Base-by-base conservation (phyloP, 1,284 basidiomycete species). In the Moesziomyces sp. region DNA sequence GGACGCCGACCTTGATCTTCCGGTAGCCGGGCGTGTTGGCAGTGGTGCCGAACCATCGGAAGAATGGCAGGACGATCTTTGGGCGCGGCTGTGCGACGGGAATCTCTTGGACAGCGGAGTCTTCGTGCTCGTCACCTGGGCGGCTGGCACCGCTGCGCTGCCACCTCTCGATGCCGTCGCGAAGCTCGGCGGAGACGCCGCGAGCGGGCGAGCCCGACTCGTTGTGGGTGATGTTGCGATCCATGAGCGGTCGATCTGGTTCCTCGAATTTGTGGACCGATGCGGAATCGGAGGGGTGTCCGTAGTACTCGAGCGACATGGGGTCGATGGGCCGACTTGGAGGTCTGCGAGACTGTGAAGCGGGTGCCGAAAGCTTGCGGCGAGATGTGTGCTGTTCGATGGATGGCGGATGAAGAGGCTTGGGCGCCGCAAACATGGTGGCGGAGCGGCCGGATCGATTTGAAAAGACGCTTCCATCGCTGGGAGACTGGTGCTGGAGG, bases 1-100 rank as follows among this genome's bases (percentile, higher is more conserved):
- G 57, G 13, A 80, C 76, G 24, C 76, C 78, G 26, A 80, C 78
- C 49, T 80, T 80, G 69, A 80, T 80, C 58, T 76, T 73, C 11
- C 76, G 61, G 40, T 78, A 78, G 33, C 78, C 78, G 16, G 78
- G 78, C 23, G 78, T 80, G 49, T 80, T 80, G n/a, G 78, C 78
- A 14, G 78, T 80, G 2, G 74, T 70, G 35, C 78, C 78, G 33
- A 80, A 80, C 78, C 78, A 80, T 9, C 78, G 70, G 69, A 80
- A 80, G 73, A 80, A 80, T n/a, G 78, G 78, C 1, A 78, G 70
- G 10, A 74, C 55, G 52, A 78, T 79, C 64, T 74, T 77, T 46
- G 72, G 72, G 2, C 65, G 63, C 7, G 72, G 40, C 19, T 64
- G 65, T 3, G 56, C 44, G 2, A 58, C 47, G 5, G 26, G 52